phyloP scores from a whole-genome alignment of 176 grass and related monocot species.

The Rhynchospora breviuscula region DNA sequence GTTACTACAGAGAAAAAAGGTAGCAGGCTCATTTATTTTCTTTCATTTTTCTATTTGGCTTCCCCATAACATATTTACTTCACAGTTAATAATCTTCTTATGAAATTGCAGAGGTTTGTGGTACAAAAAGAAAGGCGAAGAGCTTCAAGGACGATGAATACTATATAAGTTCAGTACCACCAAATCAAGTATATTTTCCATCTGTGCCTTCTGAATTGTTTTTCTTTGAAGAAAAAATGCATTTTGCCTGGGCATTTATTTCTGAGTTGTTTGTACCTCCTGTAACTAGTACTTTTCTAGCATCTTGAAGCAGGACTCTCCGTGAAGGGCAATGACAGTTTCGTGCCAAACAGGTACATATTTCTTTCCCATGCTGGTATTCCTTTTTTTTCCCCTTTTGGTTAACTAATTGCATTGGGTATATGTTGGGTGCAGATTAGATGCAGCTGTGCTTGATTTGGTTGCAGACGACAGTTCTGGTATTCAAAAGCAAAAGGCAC shows the following conservation, averaged over 20 bases:
- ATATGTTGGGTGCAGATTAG: conserved; percentile 54
- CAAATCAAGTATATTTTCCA: conserved; percentile 58
- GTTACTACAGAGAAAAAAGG: conserved; percentile 70
- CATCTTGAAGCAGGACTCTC: conserved; percentile 81
- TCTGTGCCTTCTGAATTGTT: not conserved
- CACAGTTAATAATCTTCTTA: not conserved
- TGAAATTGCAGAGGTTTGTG: conserved; percentile 56
- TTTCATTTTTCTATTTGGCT: not conserved
- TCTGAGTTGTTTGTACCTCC: conserved; percentile 5
- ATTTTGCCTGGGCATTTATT: not conserved
- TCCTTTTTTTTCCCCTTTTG: not conserved
- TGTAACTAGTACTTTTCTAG: conserved; percentile 20
- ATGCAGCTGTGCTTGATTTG: conserved; percentile 92
- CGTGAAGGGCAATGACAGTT: conserved; percentile 69
- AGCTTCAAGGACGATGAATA: conserved; percentile 86
- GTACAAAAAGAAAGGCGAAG: conserved; percentile 63
- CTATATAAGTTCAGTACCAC: conserved; percentile 89
- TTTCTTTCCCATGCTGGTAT: conserved; percentile 15
- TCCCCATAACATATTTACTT: not conserved
- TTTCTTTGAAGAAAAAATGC: not conserved
- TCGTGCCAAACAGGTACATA: conserved; percentile 60
- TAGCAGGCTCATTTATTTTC: conserved; percentile 13
- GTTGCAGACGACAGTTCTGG: conserved; percentile 86
- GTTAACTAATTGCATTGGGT: not conserved
- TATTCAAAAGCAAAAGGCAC: conserved; percentile 73